These are phyloP conservation scores for Lecanicillium sp. DNA, from an alignment of 2,329 filamentous ascomycete genomes.

Conservation along the genomic window DNA sequence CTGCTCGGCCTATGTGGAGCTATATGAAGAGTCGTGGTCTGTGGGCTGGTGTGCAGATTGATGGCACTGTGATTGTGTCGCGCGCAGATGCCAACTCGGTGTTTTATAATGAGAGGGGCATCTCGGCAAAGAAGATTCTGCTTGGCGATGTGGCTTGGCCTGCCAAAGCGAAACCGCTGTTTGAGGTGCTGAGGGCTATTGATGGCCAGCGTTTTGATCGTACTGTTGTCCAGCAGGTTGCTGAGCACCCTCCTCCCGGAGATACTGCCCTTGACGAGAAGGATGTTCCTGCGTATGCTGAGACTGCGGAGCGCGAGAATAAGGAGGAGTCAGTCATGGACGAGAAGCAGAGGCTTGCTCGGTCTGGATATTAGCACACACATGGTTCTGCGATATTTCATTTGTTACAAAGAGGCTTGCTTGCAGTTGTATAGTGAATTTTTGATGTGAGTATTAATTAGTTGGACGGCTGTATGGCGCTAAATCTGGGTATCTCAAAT, in stretches of 20 bases:
- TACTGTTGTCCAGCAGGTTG: constrained; percentile 19
- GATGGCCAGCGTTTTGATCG: constrained; percentile 23
- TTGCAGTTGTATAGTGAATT: no score
- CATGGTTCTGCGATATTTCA: no score
- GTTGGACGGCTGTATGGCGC: no score
- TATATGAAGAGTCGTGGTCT: constrained; percentile 77
- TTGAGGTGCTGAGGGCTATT: constrained; percentile 29
- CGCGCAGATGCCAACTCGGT: constrained; percentile 69
- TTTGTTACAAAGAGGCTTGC: no score
- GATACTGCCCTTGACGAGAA: constrained; percentile 23
- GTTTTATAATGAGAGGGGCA: constrained; percentile 58
- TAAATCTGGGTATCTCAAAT: no score
- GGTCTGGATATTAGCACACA: not conserved
- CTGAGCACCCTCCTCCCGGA: constrained; percentile 12
- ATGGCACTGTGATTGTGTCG: constrained; percentile 70
- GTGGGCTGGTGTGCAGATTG: constrained; percentile 72
- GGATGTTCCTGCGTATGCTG: constrained; percentile 32
- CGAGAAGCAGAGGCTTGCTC: constrained; percentile 8
- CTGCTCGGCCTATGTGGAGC: constrained; percentile 59
- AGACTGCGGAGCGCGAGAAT: constrained; percentile 11
- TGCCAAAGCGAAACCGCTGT: constrained; percentile 26
- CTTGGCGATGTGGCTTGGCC: constrained; percentile 31
- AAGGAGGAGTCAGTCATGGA: constrained; percentile 5
- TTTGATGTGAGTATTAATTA: no score
- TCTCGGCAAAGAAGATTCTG: constrained; percentile 27